Evolutionary conservation across 2,329 filamentous ascomycete species (phyloP), one percentile per base, ranked within the genome.

Genomic region (Alternaria sp.): DNA sequence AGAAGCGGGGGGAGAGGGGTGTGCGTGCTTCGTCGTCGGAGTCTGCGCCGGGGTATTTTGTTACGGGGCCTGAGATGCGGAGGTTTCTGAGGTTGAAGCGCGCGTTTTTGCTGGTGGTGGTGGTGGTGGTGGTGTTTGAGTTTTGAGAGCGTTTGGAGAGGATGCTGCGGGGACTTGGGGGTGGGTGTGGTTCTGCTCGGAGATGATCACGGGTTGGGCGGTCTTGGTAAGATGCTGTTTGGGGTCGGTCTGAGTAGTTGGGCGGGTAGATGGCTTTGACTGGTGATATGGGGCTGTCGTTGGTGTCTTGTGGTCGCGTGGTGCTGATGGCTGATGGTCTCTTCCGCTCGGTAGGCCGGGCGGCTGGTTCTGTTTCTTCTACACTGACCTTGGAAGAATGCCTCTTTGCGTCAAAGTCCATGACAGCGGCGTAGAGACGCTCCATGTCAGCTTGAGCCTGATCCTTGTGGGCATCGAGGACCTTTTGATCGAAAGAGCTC

Each of bases 371-470:
- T 21, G 66, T 50, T 23, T 71, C 67, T 36, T 73, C 68, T 52
- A 61, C 61, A 54, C 69, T 73, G 50, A 67, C 60, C 39, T 70
- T 68, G n/a, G 72, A 69, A 29, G 69, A 70, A 28, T 72, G 69
- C 60, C 81, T 83, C 62, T 81, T 79, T 44, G 82, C 84, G 64
- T 97, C 93, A 69, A 96, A 91, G 76, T 93, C 92, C 88, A 97
- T 90, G 63, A 97, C 93, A 67, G 93, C 90, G 61, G 89, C 92
- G 79, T 97, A 98, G 75, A 98, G 88, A 69, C 91, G 88, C 77
- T 97, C 93, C 77, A 97, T 88, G 75, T 97, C 91, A 65, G 89
- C 84, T 77, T 95, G 88, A 63, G 91, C 88, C 80, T 89, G 89
- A 71, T 85, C 83, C 74, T 85, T 87, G 78, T 97, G 91, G 60